Evolutionary conservation across 169 alveolate genomes (phyloP), one percentile per base, ranked within the genome.

Genomic region (Cryptosporidium viatorum): DNA sequence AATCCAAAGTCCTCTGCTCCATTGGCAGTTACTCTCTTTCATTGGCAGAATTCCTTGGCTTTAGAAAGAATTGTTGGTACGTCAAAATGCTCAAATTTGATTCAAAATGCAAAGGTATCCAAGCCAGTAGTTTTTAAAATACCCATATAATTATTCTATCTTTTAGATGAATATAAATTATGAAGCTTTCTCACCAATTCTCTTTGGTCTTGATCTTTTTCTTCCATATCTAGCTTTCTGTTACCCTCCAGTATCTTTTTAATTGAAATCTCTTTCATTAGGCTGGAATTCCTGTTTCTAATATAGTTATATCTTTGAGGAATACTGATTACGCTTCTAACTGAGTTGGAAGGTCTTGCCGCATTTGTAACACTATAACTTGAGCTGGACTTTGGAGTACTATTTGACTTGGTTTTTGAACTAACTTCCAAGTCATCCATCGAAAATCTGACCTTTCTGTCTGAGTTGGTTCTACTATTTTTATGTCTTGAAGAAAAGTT

Each of bases 31-130:
- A 59, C 69, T 16, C 74, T 80, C 14, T 80, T 80, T 65, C 89
- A 80, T 18, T 59, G 51, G 75, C 89, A 62, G 8, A 80, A 80
- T 29, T 60, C 80, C n/a, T 50, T 80, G 33, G 89, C 89, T 62
- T 31, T 80, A n/a, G 89, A 80, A 48, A 80, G 89, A 59, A 80
- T 80, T 26, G 89, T 80, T 39, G 89, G 89, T 8, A 80, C 89
- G 4, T 62, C 73, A 7, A 80, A 41, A 37, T 80, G 89, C 33
- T 80, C 89, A 62, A 43, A 29, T 65, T 26, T 80, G 21, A 43
- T 80, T 37, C 33, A 39, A 80, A 80, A 59, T 21, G 51, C 89
- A 23, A 80, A 80, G 37, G 33, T 41, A 16, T 41, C 23, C 23
- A 80, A 65, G 59, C 89, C 89, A 8, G 59, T 50, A 26, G 37